Percentiles rank a stretch among this genome's conserved stretches.
Conservation (phyloP, 192 early-diverging fungal species). For the Jimgerdemannia lactiflua region DNA sequence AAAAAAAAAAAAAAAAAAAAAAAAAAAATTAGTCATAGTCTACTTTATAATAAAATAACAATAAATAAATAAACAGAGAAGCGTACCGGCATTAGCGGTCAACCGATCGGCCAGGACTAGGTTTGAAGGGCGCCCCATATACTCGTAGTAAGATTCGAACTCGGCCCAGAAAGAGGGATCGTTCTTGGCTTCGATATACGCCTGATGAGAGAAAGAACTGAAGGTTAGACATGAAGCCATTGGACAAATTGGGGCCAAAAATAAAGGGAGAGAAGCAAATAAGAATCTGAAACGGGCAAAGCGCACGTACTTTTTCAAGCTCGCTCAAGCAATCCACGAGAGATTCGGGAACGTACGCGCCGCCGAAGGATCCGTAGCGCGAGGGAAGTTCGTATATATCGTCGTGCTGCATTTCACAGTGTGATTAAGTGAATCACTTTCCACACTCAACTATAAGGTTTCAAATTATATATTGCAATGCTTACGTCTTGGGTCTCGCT, state of each 20-base stretch:
- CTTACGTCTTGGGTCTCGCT: no score
- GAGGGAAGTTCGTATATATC: constrained; percentile 57
- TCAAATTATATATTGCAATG: no score
- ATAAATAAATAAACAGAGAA: background rate
- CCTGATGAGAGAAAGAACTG: constrained; percentile 19
- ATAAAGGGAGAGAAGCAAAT: no score
- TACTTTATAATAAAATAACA: background rate
- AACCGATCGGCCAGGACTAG: constrained; percentile 87
- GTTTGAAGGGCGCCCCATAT: constrained; percentile 89
- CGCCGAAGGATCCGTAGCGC: constrained; percentile 95
- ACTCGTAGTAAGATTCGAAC: constrained; percentile 86
- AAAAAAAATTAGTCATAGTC: background rate
- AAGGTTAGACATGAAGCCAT: no score
- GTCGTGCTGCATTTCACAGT: constrained; percentile 11
- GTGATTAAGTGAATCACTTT: background rate
- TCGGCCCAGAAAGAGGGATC: constrained; percentile 95
- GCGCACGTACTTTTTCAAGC: constrained; percentile 55
- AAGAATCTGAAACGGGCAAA: background rate
- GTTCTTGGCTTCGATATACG: constrained; percentile 75
- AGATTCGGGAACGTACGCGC: constrained; percentile 98
- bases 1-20: background rate
- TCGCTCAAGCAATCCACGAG: constrained; percentile 92
- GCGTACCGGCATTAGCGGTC: constrained; percentile 55
- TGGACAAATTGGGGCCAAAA: no score
- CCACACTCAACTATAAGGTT: no score